Conservation (phyloP, 345 rosid species). For the Populus davidiana region DNA sequence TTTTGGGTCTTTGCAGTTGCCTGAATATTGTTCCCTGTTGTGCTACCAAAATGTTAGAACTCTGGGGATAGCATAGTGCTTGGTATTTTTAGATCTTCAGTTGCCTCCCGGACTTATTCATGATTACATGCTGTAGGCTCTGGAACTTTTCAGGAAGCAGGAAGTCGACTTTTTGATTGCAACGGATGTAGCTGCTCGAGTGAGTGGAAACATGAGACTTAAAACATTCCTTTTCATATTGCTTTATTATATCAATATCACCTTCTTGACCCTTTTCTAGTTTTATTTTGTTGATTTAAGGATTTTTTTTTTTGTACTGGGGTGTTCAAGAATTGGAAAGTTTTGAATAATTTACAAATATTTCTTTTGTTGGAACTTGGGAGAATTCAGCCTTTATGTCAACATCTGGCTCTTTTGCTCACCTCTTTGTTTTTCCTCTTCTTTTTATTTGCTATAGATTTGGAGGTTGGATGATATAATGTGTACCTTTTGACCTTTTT, state of each 20-base stretch:
- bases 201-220: slow-evolving; percentile 35
- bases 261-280: neutral
- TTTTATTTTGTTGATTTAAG: neutral
- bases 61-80: neutral
- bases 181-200: slow-evolving; percentile 96
- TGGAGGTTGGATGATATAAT: neutral
- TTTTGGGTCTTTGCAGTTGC: neutral
- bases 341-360: neutral
- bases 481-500: neutral
- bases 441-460: neutral
- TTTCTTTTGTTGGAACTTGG: neutral
- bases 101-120: slow-evolving; percentile 7
- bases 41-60: neutral
- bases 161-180: slow-evolving; percentile 90
- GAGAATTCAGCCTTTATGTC: neutral
- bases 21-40: neutral
- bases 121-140: slow-evolving; percentile 50
- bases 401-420: neutral
- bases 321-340: neutral
- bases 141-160: slow-evolving; percentile 91
- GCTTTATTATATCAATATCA: neutral
- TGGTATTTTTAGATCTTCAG: neutral
- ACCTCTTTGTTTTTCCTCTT: neutral
- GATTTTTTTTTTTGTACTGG: too few relatives aligned
- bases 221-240: neutral